Percentiles rank a stretch among this genome's conserved stretches.
Evolutionary conservation across 148 eudicot genomes (phyloP).

Genomic region (Camellia sinensis): DNA sequence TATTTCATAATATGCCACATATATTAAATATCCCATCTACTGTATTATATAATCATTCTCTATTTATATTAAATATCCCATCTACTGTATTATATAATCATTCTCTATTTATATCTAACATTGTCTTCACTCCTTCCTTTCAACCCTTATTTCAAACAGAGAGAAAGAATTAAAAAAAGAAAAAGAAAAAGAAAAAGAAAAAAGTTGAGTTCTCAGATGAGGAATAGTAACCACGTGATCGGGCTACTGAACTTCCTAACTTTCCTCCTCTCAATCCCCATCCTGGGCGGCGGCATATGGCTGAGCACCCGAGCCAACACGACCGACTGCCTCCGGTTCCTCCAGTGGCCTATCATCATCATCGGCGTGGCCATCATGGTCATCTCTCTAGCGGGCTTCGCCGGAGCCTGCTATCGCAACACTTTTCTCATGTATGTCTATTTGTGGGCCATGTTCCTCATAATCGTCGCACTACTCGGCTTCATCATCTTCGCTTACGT

Average conservation of each 20-base stretch:
- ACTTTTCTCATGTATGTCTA: constrained; percentile 81
- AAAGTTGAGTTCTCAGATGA: constrained; percentile 32
- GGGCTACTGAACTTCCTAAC: constrained; percentile 84
- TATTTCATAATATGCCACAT: no score
- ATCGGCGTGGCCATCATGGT: constrained; percentile 72
- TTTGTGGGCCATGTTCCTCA: constrained; percentile 86
- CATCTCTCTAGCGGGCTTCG: constrained; percentile 82
- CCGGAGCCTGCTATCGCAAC: constrained; percentile 90
- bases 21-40: no score
- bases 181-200: neutral
- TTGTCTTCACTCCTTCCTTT: neutral
- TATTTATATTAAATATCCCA: no score
- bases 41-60: no score
- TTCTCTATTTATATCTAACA: no score
- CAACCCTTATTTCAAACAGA: neutral
- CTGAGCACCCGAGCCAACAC: constrained; percentile 61
- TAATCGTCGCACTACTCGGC: constrained; percentile 61
- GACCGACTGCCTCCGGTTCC: constrained; percentile 73
- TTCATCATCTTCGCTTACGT: constrained; percentile 82
- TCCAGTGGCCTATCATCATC: constrained; percentile 82
- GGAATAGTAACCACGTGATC: constrained; percentile 70
- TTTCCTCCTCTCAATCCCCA: constrained; percentile 75
- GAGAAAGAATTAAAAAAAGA: neutral
- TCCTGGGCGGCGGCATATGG: constrained; percentile 89
- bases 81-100: no score